phyloP scores from a whole-genome alignment of 768 basidiomycete species.

The Macrocybe gigantea region DNA sequence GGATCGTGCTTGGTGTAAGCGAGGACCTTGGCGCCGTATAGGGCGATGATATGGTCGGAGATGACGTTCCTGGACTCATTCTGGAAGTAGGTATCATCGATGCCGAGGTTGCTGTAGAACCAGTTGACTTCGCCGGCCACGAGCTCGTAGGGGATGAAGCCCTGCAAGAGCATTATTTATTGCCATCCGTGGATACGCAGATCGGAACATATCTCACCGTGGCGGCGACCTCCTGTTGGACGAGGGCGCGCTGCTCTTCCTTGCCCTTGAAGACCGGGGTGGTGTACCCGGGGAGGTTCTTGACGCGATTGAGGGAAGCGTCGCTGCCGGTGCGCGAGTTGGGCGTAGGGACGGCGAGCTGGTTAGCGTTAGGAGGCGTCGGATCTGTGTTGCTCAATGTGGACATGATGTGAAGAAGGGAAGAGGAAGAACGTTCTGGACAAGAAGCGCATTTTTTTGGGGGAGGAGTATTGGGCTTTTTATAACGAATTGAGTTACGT shows the following conservation, averaged over 20 bases:
- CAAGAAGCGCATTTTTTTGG: background rate
- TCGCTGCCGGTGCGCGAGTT: slow-evolving; percentile 36
- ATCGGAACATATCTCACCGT: slow-evolving; percentile 43
- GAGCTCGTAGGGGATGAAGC: slow-evolving; percentile 89
- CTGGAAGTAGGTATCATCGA: slow-evolving; percentile 90
- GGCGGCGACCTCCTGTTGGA: slow-evolving; percentile 68
- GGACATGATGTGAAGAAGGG: slow-evolving; percentile 12
- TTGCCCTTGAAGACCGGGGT: slow-evolving; percentile 91
- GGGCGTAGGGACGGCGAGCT: slow-evolving; percentile 13
- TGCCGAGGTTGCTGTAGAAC: slow-evolving; percentile 90
- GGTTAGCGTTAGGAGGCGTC: slow-evolving; percentile 11
- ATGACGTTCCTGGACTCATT: slow-evolving; percentile 71
- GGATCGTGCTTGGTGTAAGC: slow-evolving; percentile 94
- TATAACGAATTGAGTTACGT: background rate
- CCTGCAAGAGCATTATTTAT: slow-evolving; percentile 35
- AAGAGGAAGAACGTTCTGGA: background rate
- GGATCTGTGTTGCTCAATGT: slow-evolving; percentile 6
- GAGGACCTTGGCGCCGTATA: slow-evolving; percentile 92
- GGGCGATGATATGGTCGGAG: slow-evolving; percentile 85
- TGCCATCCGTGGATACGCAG: slow-evolving; percentile 6
- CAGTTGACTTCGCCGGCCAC: slow-evolving; percentile 88
- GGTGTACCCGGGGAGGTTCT: slow-evolving; percentile 87
- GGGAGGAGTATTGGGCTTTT: background rate
- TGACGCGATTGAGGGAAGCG: slow-evolving; percentile 51
- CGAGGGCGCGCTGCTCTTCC: slow-evolving; percentile 78